phyloP scores from a whole-genome alignment of 2,329 filamentous ascomycete species.

The Colletotrichum incanum region DNA sequence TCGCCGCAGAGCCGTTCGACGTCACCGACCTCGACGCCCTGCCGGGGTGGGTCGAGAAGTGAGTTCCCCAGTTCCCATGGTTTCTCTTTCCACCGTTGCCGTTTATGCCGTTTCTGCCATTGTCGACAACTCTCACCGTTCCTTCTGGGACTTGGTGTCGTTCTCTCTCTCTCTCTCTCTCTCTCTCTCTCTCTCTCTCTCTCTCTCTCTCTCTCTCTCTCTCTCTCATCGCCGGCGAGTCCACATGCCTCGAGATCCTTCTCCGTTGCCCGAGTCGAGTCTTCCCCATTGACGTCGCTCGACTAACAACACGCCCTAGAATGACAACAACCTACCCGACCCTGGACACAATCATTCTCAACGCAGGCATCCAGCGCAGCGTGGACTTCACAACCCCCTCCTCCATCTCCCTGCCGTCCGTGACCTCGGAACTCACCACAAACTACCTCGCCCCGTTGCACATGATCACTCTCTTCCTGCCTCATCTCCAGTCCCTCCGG shows the following conservation, averaged over 20 bases:
- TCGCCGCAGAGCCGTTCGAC: slow-evolving; percentile 59
- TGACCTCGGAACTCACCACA: slow-evolving; percentile 61
- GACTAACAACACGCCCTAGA: slow-evolving; percentile 44
- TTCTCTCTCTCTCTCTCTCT: too few species aligned
- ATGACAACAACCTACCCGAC: slow-evolving; percentile 59
- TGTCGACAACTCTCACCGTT: too few species aligned
- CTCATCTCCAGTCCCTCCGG: slow-evolving; percentile 55
- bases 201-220: too few species aligned
- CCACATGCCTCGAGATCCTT: neutral
- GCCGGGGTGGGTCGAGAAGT: slow-evolving; percentile 58
- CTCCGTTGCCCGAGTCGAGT: neutral
- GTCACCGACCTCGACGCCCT: slow-evolving; percentile 60
- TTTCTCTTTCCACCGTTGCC: neutral
- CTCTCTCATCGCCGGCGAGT: too few species aligned
- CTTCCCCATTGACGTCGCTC: neutral
- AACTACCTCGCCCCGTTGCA: slow-evolving; percentile 65
- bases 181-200: too few species aligned
- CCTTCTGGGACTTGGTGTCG: too few species aligned
- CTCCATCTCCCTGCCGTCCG: slow-evolving; percentile 51
- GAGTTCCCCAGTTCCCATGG: slow-evolving; percentile 25
- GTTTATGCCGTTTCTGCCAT: neutral
- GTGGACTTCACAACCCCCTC: slow-evolving; percentile 63
- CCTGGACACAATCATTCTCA: slow-evolving; percentile 71
- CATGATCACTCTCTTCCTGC: slow-evolving; percentile 62
- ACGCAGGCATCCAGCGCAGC: slow-evolving; percentile 68